These are phyloP conservation scores for Pestalotiopsis fici DNA, from an alignment of 2,329 filamentous ascomycete species.

Conservation along the genomic window DNA sequence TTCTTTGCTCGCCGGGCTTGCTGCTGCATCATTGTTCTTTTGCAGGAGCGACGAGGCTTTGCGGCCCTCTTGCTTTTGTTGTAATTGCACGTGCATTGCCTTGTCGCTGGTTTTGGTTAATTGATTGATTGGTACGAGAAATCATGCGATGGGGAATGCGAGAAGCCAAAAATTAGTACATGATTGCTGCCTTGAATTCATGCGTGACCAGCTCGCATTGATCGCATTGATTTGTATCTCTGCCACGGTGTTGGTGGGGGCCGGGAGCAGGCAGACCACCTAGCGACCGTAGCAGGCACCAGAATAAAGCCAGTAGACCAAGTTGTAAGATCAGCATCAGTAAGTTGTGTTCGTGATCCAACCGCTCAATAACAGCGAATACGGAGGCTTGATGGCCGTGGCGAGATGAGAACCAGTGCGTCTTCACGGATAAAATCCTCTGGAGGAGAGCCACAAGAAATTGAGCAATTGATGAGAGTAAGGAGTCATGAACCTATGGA, in stretches of 20 bases:
- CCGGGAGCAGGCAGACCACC: background rate
- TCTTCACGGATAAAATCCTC: too few species aligned
- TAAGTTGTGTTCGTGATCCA: background rate
- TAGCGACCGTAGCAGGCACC: constrained; percentile 3
- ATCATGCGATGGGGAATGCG: background rate
- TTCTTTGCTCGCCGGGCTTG: background rate
- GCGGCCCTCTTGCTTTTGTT: background rate
- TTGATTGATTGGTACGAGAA: background rate
- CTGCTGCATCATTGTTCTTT: background rate
- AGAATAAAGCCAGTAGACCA: constrained; percentile 4
- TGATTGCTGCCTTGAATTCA: constrained; percentile 11
- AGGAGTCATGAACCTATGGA: too few species aligned
- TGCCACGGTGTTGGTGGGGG: background rate
- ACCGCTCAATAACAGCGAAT: background rate
- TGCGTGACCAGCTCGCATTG: background rate
- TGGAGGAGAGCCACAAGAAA: too few species aligned
- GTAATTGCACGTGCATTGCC: background rate
- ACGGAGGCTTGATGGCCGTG: too few species aligned
- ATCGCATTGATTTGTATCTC: background rate
- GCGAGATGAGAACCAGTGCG: too few species aligned
- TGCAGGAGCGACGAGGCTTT: background rate
- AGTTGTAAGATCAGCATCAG: background rate
- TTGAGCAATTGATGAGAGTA: too few species aligned
- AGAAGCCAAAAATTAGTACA: constrained; percentile 6
- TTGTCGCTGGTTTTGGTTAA: background rate